Conservation (phyloP, 495 filamentous ascomycete species). For the Penicillium parvum region DNA sequence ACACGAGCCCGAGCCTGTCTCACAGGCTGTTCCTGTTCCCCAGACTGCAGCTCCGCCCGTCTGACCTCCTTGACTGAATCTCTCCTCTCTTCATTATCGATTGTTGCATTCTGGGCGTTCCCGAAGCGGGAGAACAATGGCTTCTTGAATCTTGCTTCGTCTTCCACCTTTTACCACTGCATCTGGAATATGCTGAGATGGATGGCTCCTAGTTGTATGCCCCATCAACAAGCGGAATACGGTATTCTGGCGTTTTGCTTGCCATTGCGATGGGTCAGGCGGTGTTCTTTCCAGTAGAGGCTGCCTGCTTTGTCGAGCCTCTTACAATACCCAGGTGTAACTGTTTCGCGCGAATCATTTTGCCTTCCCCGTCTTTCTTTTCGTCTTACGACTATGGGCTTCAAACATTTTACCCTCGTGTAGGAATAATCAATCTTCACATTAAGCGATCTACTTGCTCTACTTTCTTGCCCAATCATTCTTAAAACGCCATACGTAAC, state of each 20-base stretch:
- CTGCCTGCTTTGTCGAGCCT: conserved; percentile 12
- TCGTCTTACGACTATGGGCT: no score
- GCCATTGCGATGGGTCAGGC: conserved; percentile 17
- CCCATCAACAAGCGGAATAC: neutral
- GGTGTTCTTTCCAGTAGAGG: conserved; percentile 23
- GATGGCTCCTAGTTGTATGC: neutral
- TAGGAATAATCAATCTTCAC: no score
- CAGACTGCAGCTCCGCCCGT: conserved; percentile 18
- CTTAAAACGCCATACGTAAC: no score
- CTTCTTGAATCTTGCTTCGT: conserved; percentile 7
- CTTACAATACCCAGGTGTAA: conserved; percentile 28
- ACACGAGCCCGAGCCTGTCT: conserved; percentile 12
- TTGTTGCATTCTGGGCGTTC: conserved; percentile 21
- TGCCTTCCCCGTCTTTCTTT: no score
- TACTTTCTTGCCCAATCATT: no score
- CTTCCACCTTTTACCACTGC: conserved; percentile 5
- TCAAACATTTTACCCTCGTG: no score
- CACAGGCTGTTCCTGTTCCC: conserved; percentile 14
- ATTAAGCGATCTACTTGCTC: no score
- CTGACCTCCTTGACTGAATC: conserved; percentile 3
- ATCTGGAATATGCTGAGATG: conserved; percentile 14
- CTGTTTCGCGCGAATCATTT: conserved; percentile 10
- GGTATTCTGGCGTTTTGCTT: conserved; percentile 22
- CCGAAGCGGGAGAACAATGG: no score
- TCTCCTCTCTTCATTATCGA: conserved; percentile 1